phyloP scores from a whole-genome alignment of 2,329 filamentous ascomycete genomes.

The Xylaria sp. region DNA sequence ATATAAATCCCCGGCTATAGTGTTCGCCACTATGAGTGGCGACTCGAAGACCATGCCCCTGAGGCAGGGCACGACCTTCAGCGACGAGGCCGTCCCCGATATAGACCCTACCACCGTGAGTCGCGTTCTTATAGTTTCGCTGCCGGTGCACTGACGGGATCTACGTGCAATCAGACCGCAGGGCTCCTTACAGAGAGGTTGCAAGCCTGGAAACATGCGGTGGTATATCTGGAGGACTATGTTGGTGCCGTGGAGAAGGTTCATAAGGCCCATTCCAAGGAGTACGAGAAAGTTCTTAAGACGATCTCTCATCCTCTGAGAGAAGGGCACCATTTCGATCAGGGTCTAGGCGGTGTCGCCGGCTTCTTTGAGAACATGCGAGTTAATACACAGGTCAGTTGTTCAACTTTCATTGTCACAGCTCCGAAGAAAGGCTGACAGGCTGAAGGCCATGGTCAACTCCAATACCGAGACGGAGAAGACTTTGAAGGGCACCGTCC shows the following conservation, averaged over 20 bases:
- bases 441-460: conserved; percentile 77
- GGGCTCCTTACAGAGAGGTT: conserved; percentile 86
- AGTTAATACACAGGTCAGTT: conserved; percentile 78
- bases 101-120: conserved; percentile 67
- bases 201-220: conserved; percentile 95
- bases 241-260: conserved; percentile 85
- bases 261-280: conserved; percentile 85
- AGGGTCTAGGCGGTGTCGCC: conserved; percentile 85
- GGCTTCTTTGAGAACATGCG: conserved; percentile 95
- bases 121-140: conserved; percentile 31
- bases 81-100: conserved; percentile 69
- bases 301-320: conserved; percentile 85
- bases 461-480: conserved; percentile 92
- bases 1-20: not conserved
- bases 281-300: conserved; percentile 96
- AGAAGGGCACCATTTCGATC: conserved; percentile 93
- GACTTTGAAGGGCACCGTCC: conserved; percentile 83
- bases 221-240: conserved; percentile 91
- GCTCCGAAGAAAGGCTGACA: conserved; percentile 24
- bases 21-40: conserved; percentile 45
- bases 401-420: not conserved
- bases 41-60: conserved; percentile 54
- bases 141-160: conserved; percentile 28
- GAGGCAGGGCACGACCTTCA: conserved; percentile 58
- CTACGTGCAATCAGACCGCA: conserved; percentile 65